These are phyloP conservation scores for Fusarium subglutinans DNA, from an alignment of 2,329 filamentous ascomycete genomes.

Conservation along the genomic window DNA sequence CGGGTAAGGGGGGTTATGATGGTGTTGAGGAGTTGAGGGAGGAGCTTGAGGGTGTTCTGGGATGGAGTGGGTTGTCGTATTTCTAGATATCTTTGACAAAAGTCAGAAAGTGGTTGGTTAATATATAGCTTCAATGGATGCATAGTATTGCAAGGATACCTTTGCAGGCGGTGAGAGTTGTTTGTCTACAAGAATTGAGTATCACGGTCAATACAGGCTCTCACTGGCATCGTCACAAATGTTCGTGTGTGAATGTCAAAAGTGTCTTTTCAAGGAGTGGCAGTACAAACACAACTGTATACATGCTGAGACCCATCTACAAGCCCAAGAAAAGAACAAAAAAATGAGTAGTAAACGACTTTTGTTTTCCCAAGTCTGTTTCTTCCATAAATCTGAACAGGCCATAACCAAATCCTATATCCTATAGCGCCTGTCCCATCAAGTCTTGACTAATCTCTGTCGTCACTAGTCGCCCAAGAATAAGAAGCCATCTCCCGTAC, in stretches of 20 bases:
- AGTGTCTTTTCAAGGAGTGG: not conserved
- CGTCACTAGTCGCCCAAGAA: not conserved
- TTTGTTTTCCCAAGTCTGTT: constrained; percentile 2
- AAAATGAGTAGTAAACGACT: not conserved
- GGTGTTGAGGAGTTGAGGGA: constrained; percentile 73
- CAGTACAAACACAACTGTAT: not conserved
- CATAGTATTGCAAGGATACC: not conserved
- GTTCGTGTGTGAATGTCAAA: not conserved
- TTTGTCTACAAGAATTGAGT: not conserved
- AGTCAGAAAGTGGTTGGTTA: not conserved
- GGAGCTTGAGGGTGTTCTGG: constrained; percentile 72
- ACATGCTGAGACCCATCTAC: not conserved
- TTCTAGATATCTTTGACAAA: constrained; percentile 46
- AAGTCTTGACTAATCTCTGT: constrained; percentile 5
- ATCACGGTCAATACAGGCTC: not conserved
- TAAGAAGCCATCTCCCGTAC: not conserved
- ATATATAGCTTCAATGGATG: not conserved
- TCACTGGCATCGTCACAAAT: not conserved
- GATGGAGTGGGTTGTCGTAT: constrained; percentile 71
- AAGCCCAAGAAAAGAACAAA: not conserved
- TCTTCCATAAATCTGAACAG: constrained; percentile 1
- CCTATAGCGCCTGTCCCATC: constrained; percentile 7
- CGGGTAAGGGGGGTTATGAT: constrained; percentile 74
- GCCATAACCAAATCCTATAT: not conserved
- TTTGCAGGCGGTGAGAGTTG: not conserved